phyloP scores from a whole-genome alignment of 1,284 basidiomycete species.

The Marasmius tenuissimus region DNA sequence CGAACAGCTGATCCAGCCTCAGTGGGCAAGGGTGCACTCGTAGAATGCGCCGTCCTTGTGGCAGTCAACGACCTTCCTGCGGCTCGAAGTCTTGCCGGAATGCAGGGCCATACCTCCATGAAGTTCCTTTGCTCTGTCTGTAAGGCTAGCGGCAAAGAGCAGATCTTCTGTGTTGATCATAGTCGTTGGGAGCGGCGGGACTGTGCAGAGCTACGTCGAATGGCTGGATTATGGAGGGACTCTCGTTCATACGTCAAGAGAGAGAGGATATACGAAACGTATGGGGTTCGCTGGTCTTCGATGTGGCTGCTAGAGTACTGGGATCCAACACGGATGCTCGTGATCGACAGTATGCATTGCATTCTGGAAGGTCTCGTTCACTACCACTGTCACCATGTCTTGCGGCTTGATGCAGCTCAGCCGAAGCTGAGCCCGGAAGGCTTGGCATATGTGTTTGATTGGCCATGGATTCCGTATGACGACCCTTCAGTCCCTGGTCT shows the following conservation, averaged over 20 bases:
- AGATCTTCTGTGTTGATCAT: constrained; percentile 17
- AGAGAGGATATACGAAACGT: constrained; percentile 17
- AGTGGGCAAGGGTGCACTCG: not conserved
- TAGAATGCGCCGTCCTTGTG: constrained; percentile 5
- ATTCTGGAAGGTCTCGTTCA: constrained; percentile 24
- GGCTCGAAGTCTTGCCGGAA: constrained; percentile 10
- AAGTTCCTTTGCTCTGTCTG: constrained; percentile 12
- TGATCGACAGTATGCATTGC: constrained; percentile 32
- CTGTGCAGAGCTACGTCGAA: constrained; percentile 6
- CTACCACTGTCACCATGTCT: constrained; percentile 19
- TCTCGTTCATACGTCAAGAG: constrained; percentile 15
- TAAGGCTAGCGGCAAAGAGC: not conserved
- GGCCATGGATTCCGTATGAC: constrained; percentile 16
- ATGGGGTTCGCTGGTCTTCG: constrained; percentile 22
- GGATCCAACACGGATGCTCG: constrained; percentile 25
- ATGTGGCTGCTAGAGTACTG: constrained; percentile 33
- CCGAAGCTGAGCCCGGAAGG: not conserved
- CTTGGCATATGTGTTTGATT: not conserved
- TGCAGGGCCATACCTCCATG: not conserved
- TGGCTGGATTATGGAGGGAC: constrained; percentile 23
- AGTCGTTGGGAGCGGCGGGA: constrained; percentile 29
- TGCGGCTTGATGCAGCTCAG: not conserved
- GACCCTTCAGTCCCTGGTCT: constrained; percentile 6
- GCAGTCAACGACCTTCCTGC: constrained; percentile 14
- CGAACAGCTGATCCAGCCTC: constrained; percentile 2